These are phyloP conservation scores for Stramenopiles sp. DNA, from an alignment of 352 stramenopile genomes.

Conservation along the genomic window DNA sequence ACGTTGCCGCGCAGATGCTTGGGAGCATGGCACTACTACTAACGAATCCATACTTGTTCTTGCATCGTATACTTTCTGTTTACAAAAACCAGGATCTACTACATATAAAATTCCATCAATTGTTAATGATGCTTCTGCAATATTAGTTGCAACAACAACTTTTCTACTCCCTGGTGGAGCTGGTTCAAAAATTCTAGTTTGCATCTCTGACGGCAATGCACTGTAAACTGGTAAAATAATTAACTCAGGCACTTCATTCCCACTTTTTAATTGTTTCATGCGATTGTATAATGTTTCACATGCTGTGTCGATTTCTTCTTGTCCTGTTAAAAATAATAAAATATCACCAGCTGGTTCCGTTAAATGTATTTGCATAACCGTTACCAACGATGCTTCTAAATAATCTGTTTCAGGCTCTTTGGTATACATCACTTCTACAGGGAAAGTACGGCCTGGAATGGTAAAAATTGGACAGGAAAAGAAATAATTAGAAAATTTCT, in stretches of 20 bases:
- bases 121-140: constrained; percentile 95
- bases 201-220: constrained; percentile 86
- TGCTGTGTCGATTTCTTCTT: constrained; percentile 97
- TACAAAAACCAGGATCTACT: constrained; percentile 98
- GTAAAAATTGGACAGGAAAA: constrained; percentile 95
- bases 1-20: constrained; percentile 87
- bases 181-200: constrained; percentile 97
- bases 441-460: constrained; percentile 65
- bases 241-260: constrained; percentile 56
- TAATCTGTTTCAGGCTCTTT: constrained; percentile 90
- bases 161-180: constrained; percentile 68
- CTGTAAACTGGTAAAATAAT: constrained; percentile 97
- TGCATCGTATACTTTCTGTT: constrained; percentile 97
- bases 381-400: constrained; percentile 90
- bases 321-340: constrained; percentile 95
- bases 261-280: constrained; percentile 60
- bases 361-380: constrained; percentile 95
- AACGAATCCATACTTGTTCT: constrained; percentile 96
- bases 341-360: constrained; percentile 92
- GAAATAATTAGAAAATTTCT: constrained; percentile 98
- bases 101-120: constrained; percentile 98
- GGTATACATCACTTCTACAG: constrained; percentile 38
- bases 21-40: constrained; percentile 88
- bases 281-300: background rate
- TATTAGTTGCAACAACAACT: constrained; percentile 92